Base-by-base conservation (phyloP, 371 early-diverging fungal species). In the Mortierella sp. region DNA sequence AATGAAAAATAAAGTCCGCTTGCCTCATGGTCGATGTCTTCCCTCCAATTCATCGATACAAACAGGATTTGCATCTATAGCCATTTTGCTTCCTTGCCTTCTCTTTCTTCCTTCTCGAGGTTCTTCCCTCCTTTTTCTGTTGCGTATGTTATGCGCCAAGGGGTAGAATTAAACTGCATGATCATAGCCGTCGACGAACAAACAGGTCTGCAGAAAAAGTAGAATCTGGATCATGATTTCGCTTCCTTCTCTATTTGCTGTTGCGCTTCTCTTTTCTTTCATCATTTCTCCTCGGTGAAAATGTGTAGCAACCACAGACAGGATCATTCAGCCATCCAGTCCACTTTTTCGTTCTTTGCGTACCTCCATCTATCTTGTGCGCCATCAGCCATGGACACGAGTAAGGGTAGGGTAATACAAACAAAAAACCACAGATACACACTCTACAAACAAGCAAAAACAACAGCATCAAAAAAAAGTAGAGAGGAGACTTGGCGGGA, bases 21-120 rank as follows among this genome's bases (percentile, higher is more conserved):
- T 39, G 9, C 7, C 22, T 39, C 22, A 2, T 48, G 48, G 6
- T 16, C n/a, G 47, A 19, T 22, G 39, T 2, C 61, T 61, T 61
- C 61, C 61, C 61, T 61, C 61, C 61, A 61, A 34, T 61, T 58
- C 22, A n/a, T 61, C 37, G 34, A 6, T 31, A 55, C 22, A 55
- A 61, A 2, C 61, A 61, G n/a, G n/a, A n/a, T n/a, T n/a, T 34
- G 34, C 61, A 37, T 31, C 31, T 2, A n/a, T n/a, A 19, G 22
- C n/a, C 48, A 37, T 31, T 37, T 19, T 34, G 61, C 39, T 10
- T 29, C 14, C 14, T 5, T 31, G 34, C 37, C 31, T 19, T 7
- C 31, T 2, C 58, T 61, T n/a, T 39, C 22, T 37, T 19, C 37
- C 39, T 37, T 22, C 24, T n/a, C 50, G 24, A 24, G 22, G 47